A percentile compares a stretch with the other conserved stretches of the same genome.
These are phyloP conservation scores for Lonicera japonica DNA, from an alignment of 129 eudicot genomes.

Conservation along the genomic window DNA sequence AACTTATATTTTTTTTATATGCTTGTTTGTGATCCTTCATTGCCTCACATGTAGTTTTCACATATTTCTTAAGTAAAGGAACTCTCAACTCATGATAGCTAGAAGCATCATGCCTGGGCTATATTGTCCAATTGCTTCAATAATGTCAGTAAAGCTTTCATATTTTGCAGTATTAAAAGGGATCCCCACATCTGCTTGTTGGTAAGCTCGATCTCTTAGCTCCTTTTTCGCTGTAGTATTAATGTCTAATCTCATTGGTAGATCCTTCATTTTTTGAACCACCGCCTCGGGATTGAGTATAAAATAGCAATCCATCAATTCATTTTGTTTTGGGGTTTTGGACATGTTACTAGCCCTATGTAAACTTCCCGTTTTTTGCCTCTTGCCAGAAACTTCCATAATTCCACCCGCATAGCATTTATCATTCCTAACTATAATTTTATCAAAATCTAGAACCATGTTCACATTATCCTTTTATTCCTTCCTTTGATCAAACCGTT, in stretches of 20 bases:
- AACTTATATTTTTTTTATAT: slow-evolving; percentile 21
- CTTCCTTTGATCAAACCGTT: too few species aligned
- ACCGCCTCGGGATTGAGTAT: background rate
- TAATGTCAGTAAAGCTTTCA: background rate
- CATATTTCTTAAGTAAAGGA: slow-evolving; percentile 7
- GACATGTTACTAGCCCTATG: too few species aligned
- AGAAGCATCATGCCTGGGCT: slow-evolving; percentile 14
- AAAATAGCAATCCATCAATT: background rate
- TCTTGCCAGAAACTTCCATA: too few species aligned
- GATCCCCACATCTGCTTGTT: slow-evolving; percentile 10
- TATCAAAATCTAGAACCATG: too few species aligned
- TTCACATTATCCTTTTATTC: slow-evolving; percentile 6
- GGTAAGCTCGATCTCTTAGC: background rate
- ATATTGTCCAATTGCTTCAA: slow-evolving; percentile 12
- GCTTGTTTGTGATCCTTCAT: slow-evolving; percentile 3
- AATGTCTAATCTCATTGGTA: background rate
- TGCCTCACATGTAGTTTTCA: background rate
- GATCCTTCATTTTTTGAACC: background rate
- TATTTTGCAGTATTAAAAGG: slow-evolving; percentile 13
- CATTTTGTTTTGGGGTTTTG: too few species aligned
- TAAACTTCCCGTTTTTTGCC: too few species aligned
- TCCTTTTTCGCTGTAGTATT: too few species aligned
- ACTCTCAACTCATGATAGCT: slow-evolving; percentile 12
- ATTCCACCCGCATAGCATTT: too few species aligned
- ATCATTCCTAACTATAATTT: too few species aligned